Conservation (phyloP, 805 yeast genomes). For the Candida boidinii region DNA sequence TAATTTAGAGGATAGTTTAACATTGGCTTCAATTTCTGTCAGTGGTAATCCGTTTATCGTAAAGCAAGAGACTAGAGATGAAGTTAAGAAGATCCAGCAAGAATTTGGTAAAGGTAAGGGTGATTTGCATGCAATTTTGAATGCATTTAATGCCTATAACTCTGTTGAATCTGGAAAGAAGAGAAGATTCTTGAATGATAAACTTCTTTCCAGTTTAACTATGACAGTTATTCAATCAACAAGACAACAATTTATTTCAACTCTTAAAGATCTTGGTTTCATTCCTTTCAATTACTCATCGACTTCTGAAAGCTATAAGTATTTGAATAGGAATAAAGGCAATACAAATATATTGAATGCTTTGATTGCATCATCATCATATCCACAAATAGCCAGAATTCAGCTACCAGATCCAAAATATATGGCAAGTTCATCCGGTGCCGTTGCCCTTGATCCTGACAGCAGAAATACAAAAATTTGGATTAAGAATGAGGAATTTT, state of each 20-base stretch:
- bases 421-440: slow-evolving; percentile 61
- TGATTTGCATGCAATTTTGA: slow-evolving; percentile 62
- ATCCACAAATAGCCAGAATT: slow-evolving; percentile 76
- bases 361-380: slow-evolving; percentile 69
- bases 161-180: slow-evolving; percentile 19
- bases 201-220: slow-evolving; percentile 52
- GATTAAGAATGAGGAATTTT: slow-evolving; percentile 55
- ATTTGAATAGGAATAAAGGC: slow-evolving; percentile 41
- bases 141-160: slow-evolving; percentile 50
- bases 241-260: slow-evolving; percentile 57
- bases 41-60: slow-evolving; percentile 67
- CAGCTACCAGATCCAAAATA: slow-evolving; percentile 78
- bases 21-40: slow-evolving; percentile 70
- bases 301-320: slow-evolving; percentile 6
- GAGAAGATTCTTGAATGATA: slow-evolving; percentile 42
- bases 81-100: slow-evolving; percentile 38
- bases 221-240: slow-evolving; percentile 68
- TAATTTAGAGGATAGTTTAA: slow-evolving; percentile 66
- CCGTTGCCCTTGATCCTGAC: slow-evolving; percentile 82
- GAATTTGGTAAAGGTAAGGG: slow-evolving; percentile 49
- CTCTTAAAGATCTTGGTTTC: slow-evolving; percentile 74
- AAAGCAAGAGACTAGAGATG: slow-evolving; percentile 55
- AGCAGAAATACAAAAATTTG: slow-evolving; percentile 64
- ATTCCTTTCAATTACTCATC: slow-evolving; percentile 44
- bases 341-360: slow-evolving; percentile 51